Evolutionary conservation across 2,329 filamentous ascomycete genomes (phyloP).

Genomic region (Metarhizium rileyi): DNA sequence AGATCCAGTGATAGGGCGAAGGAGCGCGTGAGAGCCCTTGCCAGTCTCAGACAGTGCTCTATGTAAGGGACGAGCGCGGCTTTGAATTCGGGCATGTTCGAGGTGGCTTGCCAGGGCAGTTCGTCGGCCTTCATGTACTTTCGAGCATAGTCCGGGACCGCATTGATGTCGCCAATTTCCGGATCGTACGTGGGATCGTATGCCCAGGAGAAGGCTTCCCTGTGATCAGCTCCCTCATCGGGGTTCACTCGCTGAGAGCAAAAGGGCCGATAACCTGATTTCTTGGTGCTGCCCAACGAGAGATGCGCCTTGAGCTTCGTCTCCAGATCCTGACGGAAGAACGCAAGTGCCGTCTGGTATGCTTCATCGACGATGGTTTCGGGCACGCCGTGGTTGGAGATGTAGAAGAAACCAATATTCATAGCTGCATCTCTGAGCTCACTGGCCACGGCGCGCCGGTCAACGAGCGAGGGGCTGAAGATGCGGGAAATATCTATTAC

Average conservation of each 20-base stretch:
- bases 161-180: conserved; percentile 24
- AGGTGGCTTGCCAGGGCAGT: conserved; percentile 39
- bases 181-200: conserved; percentile 46
- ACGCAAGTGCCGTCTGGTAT: conserved; percentile 26
- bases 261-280: conserved; percentile 36
- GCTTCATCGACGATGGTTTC: conserved; percentile 12
- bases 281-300: conserved; percentile 28
- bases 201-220: conserved; percentile 34
- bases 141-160: conserved; percentile 28
- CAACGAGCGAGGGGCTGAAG: conserved; percentile 24
- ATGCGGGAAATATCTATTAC: conserved; percentile 39
- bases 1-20: conserved; percentile 47
- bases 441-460: conserved; percentile 29
- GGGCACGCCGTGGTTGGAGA: conserved; percentile 38
- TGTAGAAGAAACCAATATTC: conserved; percentile 46
- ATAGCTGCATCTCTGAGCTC: conserved; percentile 35
- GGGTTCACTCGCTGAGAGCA: conserved; percentile 37
- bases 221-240: conserved; percentile 37
- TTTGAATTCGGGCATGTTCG: conserved; percentile 34
- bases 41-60: conserved; percentile 36
- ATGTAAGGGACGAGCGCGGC: conserved; percentile 36
- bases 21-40: conserved; percentile 37
- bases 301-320: conserved; percentile 30
- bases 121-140: conserved; percentile 29
- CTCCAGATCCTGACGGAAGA: conserved; percentile 37